Base-by-base conservation (phyloP, 495 filamentous ascomycete genomes). In the Hypoxylon fuscum region DNA sequence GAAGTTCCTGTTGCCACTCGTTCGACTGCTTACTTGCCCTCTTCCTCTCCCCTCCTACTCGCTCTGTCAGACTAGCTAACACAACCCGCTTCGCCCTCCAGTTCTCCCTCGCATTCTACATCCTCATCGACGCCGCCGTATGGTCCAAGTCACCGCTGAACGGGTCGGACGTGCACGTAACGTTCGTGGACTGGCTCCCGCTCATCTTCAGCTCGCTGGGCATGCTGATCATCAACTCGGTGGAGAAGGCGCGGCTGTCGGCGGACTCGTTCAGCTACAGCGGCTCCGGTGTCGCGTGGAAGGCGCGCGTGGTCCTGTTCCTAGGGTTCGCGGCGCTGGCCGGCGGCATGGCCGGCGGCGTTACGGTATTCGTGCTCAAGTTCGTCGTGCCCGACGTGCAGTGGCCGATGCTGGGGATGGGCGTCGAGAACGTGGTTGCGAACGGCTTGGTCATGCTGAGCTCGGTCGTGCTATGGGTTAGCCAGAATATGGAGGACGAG, bases 401-500 rank as follows among this genome's bases (percentile, higher is more conserved):
- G n/a, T 89, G 88, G 70, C 93, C 90, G 48, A 96, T 92, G 62
- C 75, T 97, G 59, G 91, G 89, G 73, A 95, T 99, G 83, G 96
- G 96, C 0, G 88, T 97, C 42, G 92, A 92, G 68, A 97, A 97
- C 76, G 86, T 98, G 21, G 79, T 96, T 63, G 88, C 90, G 2
- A 98, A 98, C 78, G 88, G 81, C 12, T 66, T 96, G 56, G 45
- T 70, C 5, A 60, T 68, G 21, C 53, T 50, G 51, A 96, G 92
- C 70, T 90, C 92, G 34, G 85, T 93, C 38, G 88, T 97, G 2
- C 83, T 99, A 6, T 99, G 96, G 96, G 84, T 99, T 11, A 92
- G 90, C 59, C 96, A 99, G 85, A 99, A 97, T 69, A 96, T 98
- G 77, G 96, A 99, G 77, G 96, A 98, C 68, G 94, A 98, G 75